Evolutionary conservation across 805 yeast genomes (phyloP).

Genomic region (Ogataea allantospora): DNA sequence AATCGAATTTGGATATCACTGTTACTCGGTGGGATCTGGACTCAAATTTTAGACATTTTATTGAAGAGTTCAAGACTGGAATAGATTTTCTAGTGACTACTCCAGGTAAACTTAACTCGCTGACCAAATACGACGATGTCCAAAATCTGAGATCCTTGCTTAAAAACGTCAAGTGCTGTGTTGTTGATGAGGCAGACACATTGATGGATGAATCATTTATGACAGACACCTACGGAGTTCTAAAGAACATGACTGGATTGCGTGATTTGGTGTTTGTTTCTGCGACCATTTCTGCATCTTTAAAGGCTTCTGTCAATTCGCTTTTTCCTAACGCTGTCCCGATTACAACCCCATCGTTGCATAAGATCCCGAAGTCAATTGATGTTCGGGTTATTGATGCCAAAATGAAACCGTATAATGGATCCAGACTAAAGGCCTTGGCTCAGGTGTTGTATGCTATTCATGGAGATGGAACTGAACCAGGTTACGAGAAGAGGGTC

Average conservation of each 20-base stretch:
- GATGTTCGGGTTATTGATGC: constrained; percentile 77
- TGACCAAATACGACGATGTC: constrained; percentile 33
- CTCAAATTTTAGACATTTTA: constrained; percentile 51
- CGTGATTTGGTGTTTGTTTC: constrained; percentile 74
- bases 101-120: constrained; percentile 62
- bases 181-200: constrained; percentile 93
- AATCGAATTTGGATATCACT: constrained; percentile 40
- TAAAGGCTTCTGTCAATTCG: constrained; percentile 57
- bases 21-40: constrained; percentile 63
- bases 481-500: constrained; percentile 71
- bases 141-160: constrained; percentile 38
- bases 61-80: constrained; percentile 46
- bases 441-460: constrained; percentile 89
- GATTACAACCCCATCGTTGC: constrained; percentile 78
- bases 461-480: constrained; percentile 78
- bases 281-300: constrained; percentile 84
- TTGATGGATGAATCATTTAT: constrained; percentile 80
- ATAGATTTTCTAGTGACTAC: constrained; percentile 84
- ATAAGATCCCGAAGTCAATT: constrained; percentile 75
- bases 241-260: constrained; percentile 48
- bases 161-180: constrained; percentile 53
- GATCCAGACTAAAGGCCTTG: constrained; percentile 78
- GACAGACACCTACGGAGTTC: constrained; percentile 56
- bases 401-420: constrained; percentile 72
- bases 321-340: constrained; percentile 65